Evolutionary conservation across 345 rosid species (phyloP).

Genomic region (Kandelia obovata): DNA sequence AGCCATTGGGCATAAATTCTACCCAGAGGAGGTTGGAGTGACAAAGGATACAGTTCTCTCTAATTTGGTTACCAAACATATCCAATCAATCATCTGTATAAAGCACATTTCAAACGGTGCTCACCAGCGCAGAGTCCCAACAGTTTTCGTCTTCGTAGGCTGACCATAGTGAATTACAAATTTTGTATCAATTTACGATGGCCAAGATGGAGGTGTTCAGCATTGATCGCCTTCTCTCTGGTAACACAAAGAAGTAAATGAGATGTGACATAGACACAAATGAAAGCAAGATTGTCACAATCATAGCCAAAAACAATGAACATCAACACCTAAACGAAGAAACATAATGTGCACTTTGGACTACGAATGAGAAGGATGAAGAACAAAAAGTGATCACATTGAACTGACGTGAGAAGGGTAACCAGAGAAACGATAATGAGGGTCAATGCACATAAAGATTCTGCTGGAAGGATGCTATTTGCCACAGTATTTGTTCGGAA

Average conservation of each 20-base stretch:
- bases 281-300: not conserved
- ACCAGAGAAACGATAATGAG: too few species aligned
- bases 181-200: conserved; percentile 17
- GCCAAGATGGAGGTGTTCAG: conserved; percentile 5
- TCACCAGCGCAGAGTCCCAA: conserved; percentile 91
- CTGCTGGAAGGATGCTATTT: too few species aligned
- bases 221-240: conserved; percentile 25
- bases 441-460: too few species aligned
- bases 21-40: not conserved
- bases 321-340: too few species aligned
- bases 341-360: too few species aligned
- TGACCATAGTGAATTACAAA: conserved; percentile 58
- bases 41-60: not conserved
- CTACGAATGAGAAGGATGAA: too few species aligned
- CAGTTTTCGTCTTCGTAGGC: conserved; percentile 84
- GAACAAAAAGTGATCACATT: too few species aligned
- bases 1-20: not conserved
- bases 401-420: too few species aligned
- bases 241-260: conserved; percentile 8
- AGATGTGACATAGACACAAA: too few species aligned
- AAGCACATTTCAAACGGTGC: conserved; percentile 14
- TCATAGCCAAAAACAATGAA: not conserved
- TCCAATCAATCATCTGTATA: conserved; percentile 10
- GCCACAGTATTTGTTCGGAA: too few species aligned
- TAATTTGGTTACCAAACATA: not conserved